Evolutionary conservation across 805 yeast genomes (phyloP).

Genomic region (Starmera dryadoides): DNA sequence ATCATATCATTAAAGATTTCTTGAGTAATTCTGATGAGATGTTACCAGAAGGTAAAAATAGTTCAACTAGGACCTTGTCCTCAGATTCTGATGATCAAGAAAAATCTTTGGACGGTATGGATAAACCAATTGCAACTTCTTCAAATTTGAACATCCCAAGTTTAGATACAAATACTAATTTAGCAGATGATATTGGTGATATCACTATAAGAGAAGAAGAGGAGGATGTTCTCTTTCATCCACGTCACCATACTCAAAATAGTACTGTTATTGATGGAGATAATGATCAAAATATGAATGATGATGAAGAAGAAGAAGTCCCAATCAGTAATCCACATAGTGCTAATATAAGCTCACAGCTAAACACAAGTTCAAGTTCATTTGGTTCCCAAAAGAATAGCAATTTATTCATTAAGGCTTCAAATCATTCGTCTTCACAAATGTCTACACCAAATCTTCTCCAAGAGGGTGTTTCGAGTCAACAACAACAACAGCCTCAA

Average conservation of each 20-base stretch:
- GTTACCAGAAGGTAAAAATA: slow-evolving; percentile 1
- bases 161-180: slow-evolving; percentile 11
- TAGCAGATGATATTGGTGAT: slow-evolving; percentile 18
- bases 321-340: neutral
- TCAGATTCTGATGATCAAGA: neutral
- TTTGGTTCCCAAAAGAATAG: slow-evolving; percentile 3
- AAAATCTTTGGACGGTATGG: slow-evolving; percentile 8
- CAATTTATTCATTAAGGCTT: slow-evolving; percentile 1
- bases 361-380: slow-evolving; percentile 3
- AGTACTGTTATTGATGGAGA: neutral
- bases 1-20: slow-evolving; percentile 18
- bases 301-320: neutral
- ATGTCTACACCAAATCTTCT: slow-evolving; percentile 7
- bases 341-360: neutral
- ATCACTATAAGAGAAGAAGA: slow-evolving; percentile 12
- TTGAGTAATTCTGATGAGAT: slow-evolving; percentile 14
- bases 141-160: slow-evolving; percentile 20
- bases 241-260: too few species aligned
- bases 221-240: too few species aligned
- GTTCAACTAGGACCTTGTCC: neutral
- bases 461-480: too few species aligned
- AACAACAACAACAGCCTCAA: neutral
- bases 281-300: neutral
- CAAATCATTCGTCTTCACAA: slow-evolving; percentile 5
- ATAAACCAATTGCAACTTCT: slow-evolving; percentile 21